Percentiles rank a stretch among this genome's conserved stretches.
These are phyloP conservation scores for Fraxinus floribunda DNA, from an alignment of 305 asterid genomes.

Conservation along the genomic window DNA sequence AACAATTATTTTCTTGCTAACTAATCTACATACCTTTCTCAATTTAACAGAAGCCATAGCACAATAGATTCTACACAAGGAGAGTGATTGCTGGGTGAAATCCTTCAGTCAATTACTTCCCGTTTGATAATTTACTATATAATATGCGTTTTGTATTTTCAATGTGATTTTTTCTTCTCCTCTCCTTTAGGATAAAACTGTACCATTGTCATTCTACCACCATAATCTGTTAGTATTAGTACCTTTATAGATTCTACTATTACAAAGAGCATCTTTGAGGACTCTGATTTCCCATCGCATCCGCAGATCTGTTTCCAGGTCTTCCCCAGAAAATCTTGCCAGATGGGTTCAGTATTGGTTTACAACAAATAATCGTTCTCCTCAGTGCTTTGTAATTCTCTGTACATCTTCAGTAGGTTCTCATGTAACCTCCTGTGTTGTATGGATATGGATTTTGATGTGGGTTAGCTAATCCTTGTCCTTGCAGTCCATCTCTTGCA, in stretches of 20 bases:
- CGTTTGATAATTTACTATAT: background rate
- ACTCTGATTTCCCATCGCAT: background rate
- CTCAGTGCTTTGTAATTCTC: background rate
- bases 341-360: background rate
- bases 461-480: slow-evolving; percentile 48
- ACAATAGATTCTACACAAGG: background rate
- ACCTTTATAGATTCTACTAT: background rate
- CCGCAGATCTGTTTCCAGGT: background rate
- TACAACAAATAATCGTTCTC: background rate
- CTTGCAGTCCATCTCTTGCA: slow-evolving; percentile 73
- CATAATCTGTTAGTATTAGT: background rate
- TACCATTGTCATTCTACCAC: background rate
- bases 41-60: background rate
- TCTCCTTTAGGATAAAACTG: background rate
- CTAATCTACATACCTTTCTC: background rate
- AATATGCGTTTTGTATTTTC: background rate
- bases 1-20: background rate
- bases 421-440: slow-evolving; percentile 46
- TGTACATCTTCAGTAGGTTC: background rate
- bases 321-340: background rate
- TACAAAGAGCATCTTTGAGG: background rate
- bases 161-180: background rate
- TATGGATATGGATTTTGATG: slow-evolving; percentile 44
- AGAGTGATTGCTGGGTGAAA: background rate
- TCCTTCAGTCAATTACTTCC: background rate